These are phyloP conservation scores for Tylopilus balloui DNA, from an alignment of 768 basidiomycete genomes.

Conservation along the genomic window DNA sequence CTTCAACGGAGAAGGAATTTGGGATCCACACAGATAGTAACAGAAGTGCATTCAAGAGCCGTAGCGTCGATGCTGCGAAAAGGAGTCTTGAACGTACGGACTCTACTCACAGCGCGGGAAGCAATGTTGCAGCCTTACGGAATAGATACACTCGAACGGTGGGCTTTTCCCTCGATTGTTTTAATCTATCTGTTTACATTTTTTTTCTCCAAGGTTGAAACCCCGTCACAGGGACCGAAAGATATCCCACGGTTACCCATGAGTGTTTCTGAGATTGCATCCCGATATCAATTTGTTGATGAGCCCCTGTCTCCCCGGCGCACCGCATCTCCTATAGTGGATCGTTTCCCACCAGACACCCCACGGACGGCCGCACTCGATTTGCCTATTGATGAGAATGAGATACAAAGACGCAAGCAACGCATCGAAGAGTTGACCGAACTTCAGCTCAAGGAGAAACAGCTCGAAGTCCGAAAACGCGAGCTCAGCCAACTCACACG, in stretches of 20 bases:
- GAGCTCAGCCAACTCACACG: conserved; percentile 50
- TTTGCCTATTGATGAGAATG: conserved; percentile 17
- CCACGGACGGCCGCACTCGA: conserved; percentile 19
- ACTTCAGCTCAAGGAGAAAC: conserved; percentile 51
- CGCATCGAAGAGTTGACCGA: conserved; percentile 50
- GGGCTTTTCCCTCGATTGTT: conserved; percentile 23
- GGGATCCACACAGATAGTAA: conserved; percentile 24
- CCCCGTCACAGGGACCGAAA: conserved; percentile 50
- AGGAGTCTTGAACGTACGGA: conserved; percentile 46
- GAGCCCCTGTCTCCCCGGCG: conserved; percentile 40
- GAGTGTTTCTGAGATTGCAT: conserved; percentile 61
- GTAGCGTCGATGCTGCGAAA: conserved; percentile 31
- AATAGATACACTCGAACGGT: conserved; percentile 58
- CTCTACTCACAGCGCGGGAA: conserved; percentile 49
- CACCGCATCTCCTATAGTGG: conserved; percentile 33
- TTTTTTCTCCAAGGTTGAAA: conserved; percentile 39
- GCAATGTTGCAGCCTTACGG: conserved; percentile 66
- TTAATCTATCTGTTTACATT: conserved; percentile 1
- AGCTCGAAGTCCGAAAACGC: conserved; percentile 50
- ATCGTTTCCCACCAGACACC: conserved; percentile 27
- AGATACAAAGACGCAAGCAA: conserved; percentile 33
- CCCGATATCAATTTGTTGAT: conserved; percentile 51
- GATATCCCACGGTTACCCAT: conserved; percentile 61
- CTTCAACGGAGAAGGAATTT: conserved; percentile 32
- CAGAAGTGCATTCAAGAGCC: conserved; percentile 21